phyloP scores from a whole-genome alignment of 805 yeast genomes.

The Saturnispora galanensis region DNA sequence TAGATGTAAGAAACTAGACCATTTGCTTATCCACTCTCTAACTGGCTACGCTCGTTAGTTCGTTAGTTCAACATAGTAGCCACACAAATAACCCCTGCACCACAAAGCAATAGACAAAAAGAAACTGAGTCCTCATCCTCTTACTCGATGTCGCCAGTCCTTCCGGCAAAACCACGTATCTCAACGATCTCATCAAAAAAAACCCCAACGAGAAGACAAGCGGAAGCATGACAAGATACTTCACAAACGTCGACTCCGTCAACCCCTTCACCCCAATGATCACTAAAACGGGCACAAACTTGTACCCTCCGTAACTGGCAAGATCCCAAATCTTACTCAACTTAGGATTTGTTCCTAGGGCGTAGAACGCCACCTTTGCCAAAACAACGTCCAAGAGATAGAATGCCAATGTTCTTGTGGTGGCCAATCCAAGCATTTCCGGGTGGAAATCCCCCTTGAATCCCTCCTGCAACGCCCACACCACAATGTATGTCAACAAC shows the following conservation, averaged over 20 bases:
- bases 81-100: conserved; percentile 71
- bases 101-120: conserved; percentile 75
- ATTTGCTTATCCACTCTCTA: no score
- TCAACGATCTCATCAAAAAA: conserved; percentile 60
- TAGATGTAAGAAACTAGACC: no score
- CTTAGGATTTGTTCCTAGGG: conserved; percentile 60
- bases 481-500: conserved; percentile 71
- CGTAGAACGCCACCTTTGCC: conserved; percentile 73
- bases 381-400: conserved; percentile 66
- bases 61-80: conserved; percentile 35
- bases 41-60: no score
- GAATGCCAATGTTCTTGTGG: conserved; percentile 80
- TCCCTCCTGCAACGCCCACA: conserved; percentile 80
- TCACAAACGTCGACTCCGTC: conserved; percentile 23
- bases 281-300: conserved; percentile 72
- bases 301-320: conserved; percentile 86
- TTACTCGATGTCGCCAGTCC: conserved; percentile 51
- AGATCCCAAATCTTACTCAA: conserved; percentile 56
- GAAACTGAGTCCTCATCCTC: conserved; percentile 75
- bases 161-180: conserved; percentile 60
- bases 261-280: conserved; percentile 40
- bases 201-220: conserved; percentile 49
- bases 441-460: conserved; percentile 88
- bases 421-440: conserved; percentile 75
- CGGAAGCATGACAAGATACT: conserved; percentile 31